A percentile compares a stretch with the other conserved stretches of the same genome.
Evolutionary conservation across 2,329 filamentous ascomycete genomes (phyloP).

Genomic region (Zasmidium angulare): DNA sequence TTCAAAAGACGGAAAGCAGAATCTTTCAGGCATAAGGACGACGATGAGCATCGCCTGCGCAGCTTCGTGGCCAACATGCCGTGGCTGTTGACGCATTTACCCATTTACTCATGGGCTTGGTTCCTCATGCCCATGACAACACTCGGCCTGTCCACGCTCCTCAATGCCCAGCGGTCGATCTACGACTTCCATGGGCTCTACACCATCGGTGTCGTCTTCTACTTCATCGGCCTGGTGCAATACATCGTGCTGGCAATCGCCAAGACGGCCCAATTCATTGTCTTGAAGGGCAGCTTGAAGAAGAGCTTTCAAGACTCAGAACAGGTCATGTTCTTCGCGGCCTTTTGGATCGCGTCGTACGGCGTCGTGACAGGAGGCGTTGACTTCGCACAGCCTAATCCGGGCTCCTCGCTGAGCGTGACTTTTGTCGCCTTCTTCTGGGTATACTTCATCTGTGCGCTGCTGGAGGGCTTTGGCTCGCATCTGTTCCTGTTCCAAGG

Average conservation of each 20-base stretch:
- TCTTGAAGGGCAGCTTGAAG: slow-evolving; percentile 1
- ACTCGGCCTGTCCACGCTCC: background rate
- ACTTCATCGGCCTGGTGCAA: slow-evolving; percentile 4
- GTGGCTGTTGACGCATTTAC: background rate
- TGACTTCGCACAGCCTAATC: background rate
- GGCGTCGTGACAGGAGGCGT: slow-evolving; percentile 1
- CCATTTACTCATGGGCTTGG: background rate
- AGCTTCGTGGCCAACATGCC: background rate
- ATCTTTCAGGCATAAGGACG: background rate
- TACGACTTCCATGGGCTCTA: slow-evolving; percentile 6
- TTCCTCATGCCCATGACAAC: background rate
- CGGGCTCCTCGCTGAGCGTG: background rate
- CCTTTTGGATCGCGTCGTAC: slow-evolving; percentile 4
- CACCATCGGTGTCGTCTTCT: slow-evolving; percentile 1
- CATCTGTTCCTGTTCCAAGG: background rate
- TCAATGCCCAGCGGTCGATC: background rate
- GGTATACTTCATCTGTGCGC: background rate
- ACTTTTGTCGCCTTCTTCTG: background rate
- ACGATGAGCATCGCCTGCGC: background rate
- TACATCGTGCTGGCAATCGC: background rate
- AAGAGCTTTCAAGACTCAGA: background rate
- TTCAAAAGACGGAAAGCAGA: background rate
- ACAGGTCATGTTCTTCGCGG: slow-evolving; percentile 6
- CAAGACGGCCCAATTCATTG: background rate
- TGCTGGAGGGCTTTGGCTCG: background rate